Base-by-base conservation (phyloP, 805 yeast genomes). In the Pichia scutulata region DNA sequence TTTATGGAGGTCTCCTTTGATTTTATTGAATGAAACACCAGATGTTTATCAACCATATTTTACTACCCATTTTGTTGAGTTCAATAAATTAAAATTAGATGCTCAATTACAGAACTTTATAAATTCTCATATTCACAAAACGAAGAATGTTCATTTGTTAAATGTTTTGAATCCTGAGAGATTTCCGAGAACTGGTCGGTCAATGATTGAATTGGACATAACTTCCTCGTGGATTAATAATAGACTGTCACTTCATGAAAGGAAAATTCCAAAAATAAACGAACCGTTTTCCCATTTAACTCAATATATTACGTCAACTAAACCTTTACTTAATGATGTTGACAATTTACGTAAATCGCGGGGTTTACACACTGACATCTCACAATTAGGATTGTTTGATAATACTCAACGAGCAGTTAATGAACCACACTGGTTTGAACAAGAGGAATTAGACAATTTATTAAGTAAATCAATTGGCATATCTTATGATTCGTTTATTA, bases 151-250 rank as follows among this genome's bases (percentile, higher is more conserved):
- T 3, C 19, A 44, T n/a, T 46, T 43, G 10, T 10, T 57, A 18
- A 64, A 64, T 43, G 65, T 76, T 0, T 54, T 76, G 3, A 54
- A 61, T 12, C 24, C 56, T 2, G 61, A 54, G 0, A 51, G 44
- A 4, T 74, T 68, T 51, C 74, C 77, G 1, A 67, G 95, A 51
- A 76, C 81, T 48, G 85, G 89, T 0, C 70, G 78, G 52, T 72
- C 84, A 5, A 67, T 82, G 10, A 61, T 89, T 6, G 98, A 92
- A 61, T 60, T 89, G 14, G 97, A 92, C 63, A 67, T 84, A 1
- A 57, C 72, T 7, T 82, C 89, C 0, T 73, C 69, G n/a, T 68
- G 74, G 63, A 84, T 92, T 13, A 30, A 67, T 9, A 89, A 90
- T 61, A 66, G 89, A 23, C 48, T 58, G 1, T 67, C 67, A 0